These are phyloP conservation scores for Populus deltoides DNA, from an alignment of 345 rosid genomes.

Conservation along the genomic window DNA sequence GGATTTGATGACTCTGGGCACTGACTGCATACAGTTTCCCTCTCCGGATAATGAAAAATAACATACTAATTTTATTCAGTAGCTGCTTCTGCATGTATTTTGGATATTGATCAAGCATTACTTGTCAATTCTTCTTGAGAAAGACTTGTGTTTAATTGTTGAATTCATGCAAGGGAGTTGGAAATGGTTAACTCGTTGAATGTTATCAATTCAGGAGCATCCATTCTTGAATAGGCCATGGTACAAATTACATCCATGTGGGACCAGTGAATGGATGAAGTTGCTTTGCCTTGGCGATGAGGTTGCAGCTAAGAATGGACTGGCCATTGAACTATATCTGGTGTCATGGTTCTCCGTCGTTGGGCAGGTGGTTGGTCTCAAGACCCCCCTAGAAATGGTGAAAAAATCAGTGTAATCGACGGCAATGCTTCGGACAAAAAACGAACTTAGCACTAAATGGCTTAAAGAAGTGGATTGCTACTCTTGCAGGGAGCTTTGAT, in stretches of 20 bases:
- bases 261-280: conserved; percentile 78
- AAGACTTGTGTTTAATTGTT: not conserved
- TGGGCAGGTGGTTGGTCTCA: conserved; percentile 75
- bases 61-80: no score
- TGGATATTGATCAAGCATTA: not conserved
- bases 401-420: not conserved
- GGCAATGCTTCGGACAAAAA: not conserved
- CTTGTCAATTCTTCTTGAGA: not conserved
- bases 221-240: conserved; percentile 81
- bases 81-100: not conserved
- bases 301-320: conserved; percentile 19
- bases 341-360: conserved; percentile 86
- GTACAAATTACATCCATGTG: conserved; percentile 94
- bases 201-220: conserved; percentile 56
- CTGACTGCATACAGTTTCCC: no score
- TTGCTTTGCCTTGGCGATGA: conserved; percentile 51
- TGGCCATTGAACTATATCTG: conserved; percentile 43
- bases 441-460: not conserved
- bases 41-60: no score
- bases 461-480: not conserved
- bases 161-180: not conserved
- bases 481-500: not conserved
- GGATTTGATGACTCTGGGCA: no score
- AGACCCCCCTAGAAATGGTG: conserved; percentile 46
- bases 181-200: not conserved